Conservation (phyloP, 768 basidiomycete species). For the Cyclocybe aegerita region DNA sequence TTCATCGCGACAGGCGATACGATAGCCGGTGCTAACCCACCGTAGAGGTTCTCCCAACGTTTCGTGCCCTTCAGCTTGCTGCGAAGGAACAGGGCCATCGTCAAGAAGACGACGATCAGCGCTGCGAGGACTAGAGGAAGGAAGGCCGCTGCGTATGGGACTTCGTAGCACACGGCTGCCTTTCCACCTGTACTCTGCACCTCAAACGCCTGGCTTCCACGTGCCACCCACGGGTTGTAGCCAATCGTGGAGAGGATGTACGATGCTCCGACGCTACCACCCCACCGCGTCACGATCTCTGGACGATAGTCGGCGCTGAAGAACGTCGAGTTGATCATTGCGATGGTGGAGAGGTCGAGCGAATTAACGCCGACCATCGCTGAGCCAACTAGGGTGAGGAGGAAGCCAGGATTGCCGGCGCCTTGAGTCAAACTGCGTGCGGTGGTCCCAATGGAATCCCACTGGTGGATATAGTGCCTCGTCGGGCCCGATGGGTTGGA, state of each 20-base stretch:
- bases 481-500: slow-evolving; percentile 1
- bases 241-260: slow-evolving; percentile 12
- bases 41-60: neutral
- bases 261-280: slow-evolving; percentile 16
- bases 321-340: slow-evolving; percentile 2
- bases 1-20: neutral
- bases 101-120: neutral
- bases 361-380: neutral
- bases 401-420: neutral
- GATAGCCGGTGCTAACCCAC: neutral
- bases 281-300: slow-evolving; percentile 5
- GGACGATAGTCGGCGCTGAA: slow-evolving; percentile 2
- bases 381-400: neutral
- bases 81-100: neutral
- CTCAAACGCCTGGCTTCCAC: neutral
- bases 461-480: slow-evolving; percentile 5
- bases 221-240: slow-evolving; percentile 18
- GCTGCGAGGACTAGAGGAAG: slow-evolving; percentile 15
- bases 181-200: slow-evolving; percentile 15
- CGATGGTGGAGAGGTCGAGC: neutral
- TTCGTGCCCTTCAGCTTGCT: neutral
- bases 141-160: slow-evolving; percentile 12
- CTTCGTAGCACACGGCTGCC: slow-evolving; percentile 10
- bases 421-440: neutral
- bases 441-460: neutral